phyloP scores from a whole-genome alignment of 306 rosid genomes.

The Castanospermum australe region DNA sequence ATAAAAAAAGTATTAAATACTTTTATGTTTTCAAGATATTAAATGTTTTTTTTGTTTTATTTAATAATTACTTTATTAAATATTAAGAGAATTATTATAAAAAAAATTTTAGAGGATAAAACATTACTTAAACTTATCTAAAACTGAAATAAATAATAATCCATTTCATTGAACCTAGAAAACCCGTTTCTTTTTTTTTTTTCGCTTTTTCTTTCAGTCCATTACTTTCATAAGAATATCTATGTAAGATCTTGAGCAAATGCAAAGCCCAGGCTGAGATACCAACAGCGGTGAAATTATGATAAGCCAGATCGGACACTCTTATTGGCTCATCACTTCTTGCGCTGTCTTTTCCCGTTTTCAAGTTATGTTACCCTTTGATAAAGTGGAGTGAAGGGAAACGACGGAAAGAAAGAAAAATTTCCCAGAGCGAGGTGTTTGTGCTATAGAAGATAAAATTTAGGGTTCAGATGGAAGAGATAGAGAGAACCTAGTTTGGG shows the following conservation, averaged over 20 bases:
- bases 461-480: slow-evolving; percentile 38
- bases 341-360: slow-evolving; percentile 21
- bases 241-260: slow-evolving; percentile 39
- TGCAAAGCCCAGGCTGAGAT: slow-evolving; percentile 27
- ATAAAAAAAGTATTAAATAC: too few relatives aligned
- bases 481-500: slow-evolving; percentile 24
- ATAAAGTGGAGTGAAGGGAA: neutral
- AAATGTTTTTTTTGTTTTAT: too few relatives aligned
- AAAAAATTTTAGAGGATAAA: too few relatives aligned
- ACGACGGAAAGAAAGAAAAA: neutral
- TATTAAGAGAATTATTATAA: too few relatives aligned
- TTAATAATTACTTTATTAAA: too few relatives aligned
- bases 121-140: too few relatives aligned
- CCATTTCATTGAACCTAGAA: slow-evolving; percentile 3
- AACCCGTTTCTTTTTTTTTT: slow-evolving; percentile 26
- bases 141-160: too few relatives aligned
- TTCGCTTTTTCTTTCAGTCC: too few relatives aligned
- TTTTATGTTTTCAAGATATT: too few relatives aligned
- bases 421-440: neutral
- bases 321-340: slow-evolving; percentile 44
- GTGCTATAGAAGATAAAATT: slow-evolving; percentile 22
- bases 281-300: slow-evolving; percentile 34
- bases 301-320: slow-evolving; percentile 30
- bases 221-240: slow-evolving; percentile 48
- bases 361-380: slow-evolving; percentile 19